Percentiles rank a stretch among this genome's conserved stretches.
Evolutionary conservation across 495 filamentous ascomycete genomes (phyloP).

Genomic region (Penicillium paradoxum): DNA sequence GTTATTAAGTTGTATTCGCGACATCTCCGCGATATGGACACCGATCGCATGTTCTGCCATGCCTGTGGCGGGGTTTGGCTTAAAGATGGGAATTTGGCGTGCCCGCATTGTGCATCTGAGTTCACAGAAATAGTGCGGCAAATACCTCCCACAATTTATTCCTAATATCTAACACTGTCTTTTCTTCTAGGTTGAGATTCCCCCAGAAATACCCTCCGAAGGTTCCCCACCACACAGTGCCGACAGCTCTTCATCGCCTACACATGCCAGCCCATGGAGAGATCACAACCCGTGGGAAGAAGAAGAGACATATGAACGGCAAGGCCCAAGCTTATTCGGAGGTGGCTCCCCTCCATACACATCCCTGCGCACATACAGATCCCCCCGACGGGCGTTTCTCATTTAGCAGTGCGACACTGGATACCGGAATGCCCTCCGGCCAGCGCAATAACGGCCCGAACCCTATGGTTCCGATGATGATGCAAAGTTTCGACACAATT

Average conservation of each 20-base stretch:
- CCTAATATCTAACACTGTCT: slow-evolving; percentile 13
- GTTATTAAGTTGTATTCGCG: not conserved
- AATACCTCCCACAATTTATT: slow-evolving; percentile 21
- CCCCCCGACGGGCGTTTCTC: slow-evolving; percentile 41
- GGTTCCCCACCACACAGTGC: slow-evolving; percentile 16
- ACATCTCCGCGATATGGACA: slow-evolving; percentile 12
- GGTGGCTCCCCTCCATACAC: slow-evolving; percentile 12
- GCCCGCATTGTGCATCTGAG: slow-evolving; percentile 73
- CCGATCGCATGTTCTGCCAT: slow-evolving; percentile 78
- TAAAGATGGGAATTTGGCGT: slow-evolving; percentile 60
- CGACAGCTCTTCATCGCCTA: slow-evolving; percentile 10
- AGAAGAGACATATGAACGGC: slow-evolving; percentile 39
- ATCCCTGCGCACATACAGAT: slow-evolving; percentile 39
- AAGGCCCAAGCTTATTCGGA: not conserved
- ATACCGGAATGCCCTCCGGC: slow-evolving; percentile 20
- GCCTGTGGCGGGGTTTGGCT: slow-evolving; percentile 75
- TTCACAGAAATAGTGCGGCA: slow-evolving; percentile 69
- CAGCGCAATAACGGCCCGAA: slow-evolving; percentile 15
- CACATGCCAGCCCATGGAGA: slow-evolving; percentile 23
- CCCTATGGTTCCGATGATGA: slow-evolving; percentile 26
- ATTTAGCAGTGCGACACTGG: slow-evolving; percentile 35
- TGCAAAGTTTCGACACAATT: slow-evolving; percentile 30
- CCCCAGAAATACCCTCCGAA: slow-evolving; percentile 24
- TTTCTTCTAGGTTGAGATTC: slow-evolving; percentile 31
- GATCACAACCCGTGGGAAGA: slow-evolving; percentile 39